Conservation (phyloP, 257 asterid genomes). For the Ehretia macrophylla region DNA sequence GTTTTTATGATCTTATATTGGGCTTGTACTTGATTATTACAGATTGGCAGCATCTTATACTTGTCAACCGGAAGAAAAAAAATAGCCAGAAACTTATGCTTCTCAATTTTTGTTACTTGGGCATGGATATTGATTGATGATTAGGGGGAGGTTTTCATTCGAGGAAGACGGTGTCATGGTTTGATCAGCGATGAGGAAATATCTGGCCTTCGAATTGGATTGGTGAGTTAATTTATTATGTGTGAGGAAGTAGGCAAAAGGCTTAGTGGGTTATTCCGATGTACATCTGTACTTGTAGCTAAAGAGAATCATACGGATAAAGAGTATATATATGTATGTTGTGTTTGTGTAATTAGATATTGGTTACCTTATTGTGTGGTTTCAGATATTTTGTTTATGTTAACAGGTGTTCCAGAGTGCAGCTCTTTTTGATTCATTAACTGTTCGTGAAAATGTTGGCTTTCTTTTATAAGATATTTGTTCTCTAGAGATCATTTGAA, state of each 20-base stretch:
- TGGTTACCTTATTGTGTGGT: neutral
- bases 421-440: conserved; percentile 94
- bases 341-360: neutral
- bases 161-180: conserved; percentile 84
- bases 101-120: too few relatives aligned
- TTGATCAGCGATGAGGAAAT: conserved; percentile 94
- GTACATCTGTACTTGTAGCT: neutral
- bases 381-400: neutral
- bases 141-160: conserved; percentile 90
- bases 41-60: neutral
- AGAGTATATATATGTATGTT: too few relatives aligned
- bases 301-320: too few relatives aligned
- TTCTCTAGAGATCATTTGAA: conserved; percentile 7
- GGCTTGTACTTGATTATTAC: neutral
- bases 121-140: conserved; percentile 14
- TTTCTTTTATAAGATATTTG: conserved; percentile 72
- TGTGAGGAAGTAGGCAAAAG: too few relatives aligned
- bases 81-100: too few relatives aligned
- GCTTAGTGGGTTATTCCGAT: too few relatives aligned
- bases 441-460: conserved; percentile 98
- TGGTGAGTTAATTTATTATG: conserved; percentile 60
- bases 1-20: conserved; percentile 31
- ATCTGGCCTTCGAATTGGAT: conserved; percentile 95
- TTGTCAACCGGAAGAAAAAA: too few relatives aligned
- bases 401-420: conserved; percentile 98